Base-by-base conservation (phyloP, 306 rosid species). In the Hippophae gyantsensis region DNA sequence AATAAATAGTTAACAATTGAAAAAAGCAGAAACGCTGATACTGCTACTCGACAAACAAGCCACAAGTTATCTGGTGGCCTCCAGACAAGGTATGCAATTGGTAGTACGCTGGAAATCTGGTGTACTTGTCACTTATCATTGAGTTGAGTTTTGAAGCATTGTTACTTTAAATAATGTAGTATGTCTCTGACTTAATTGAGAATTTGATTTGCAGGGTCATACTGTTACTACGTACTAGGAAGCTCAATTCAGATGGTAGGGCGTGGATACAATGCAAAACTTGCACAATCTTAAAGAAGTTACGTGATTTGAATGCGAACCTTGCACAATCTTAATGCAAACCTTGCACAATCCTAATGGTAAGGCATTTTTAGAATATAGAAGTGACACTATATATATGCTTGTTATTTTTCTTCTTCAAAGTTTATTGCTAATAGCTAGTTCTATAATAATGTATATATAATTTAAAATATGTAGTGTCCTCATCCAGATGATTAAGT, bases 221-320 rank as follows among this genome's bases (percentile, higher is more conserved):
- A 68, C 96, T 5, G 45, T 76, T 18, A 18, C 18, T 18, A 0
- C 18, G 0, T 8, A 8, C 79, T 8, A 83, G 92, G 81, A 85
- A 92, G 73, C 86, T 92, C 46, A 56, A 85, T 44, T 64, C 96
- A 12, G 96, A 92, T 57, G 98, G 96, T 60, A 79, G 67, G 63
- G 96, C 18, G 18, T 85, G 72, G 86, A 92, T 44, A 60, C 82
- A 9, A 76, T 76, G 93, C 96, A 87, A 77, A 76, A 87, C 62
- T 61, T 87, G 77, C 96, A 87, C 79, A 92, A 92, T 73, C 75
- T 92, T 56, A 59, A 85, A 68, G 84, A 77, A 85, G 96, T 96
- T 92, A 69, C 55, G 10, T 18, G 2, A 47, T 57, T 3, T 48
- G 11, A 13, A 5, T 56, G 18, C 18, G 18, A 18, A 0, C 18